Evolutionary conservation across 2,329 filamentous ascomycete species (phyloP).

Genomic region (Remersonia thermophila): DNA sequence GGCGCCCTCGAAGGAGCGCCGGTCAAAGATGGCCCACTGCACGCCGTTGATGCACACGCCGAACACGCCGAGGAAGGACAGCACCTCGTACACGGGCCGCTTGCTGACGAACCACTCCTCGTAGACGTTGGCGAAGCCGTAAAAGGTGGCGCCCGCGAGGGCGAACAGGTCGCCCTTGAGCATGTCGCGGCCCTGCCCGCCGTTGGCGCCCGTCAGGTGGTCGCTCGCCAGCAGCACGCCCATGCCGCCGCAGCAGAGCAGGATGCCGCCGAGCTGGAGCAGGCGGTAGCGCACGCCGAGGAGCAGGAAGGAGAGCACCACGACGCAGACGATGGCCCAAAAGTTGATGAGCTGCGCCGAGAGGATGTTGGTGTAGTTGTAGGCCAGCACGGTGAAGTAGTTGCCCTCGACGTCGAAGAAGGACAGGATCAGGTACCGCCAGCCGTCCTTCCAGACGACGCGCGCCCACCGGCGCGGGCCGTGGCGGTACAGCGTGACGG

Average conservation of each 20-base stretch:
- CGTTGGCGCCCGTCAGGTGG: slow-evolving; percentile 66
- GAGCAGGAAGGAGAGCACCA: slow-evolving; percentile 69
- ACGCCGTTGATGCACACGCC: slow-evolving; percentile 84
- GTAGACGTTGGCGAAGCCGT: slow-evolving; percentile 80
- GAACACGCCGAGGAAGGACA: slow-evolving; percentile 82
- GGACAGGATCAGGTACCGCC: slow-evolving; percentile 86
- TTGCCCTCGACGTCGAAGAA: slow-evolving; percentile 95
- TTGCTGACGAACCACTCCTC: slow-evolving; percentile 91
- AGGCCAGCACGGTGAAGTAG: slow-evolving; percentile 94
- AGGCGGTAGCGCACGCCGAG: slow-evolving; percentile 81
- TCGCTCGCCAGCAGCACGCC: slow-evolving; percentile 79
- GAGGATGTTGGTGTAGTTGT: slow-evolving; percentile 82
- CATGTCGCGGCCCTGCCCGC: slow-evolving; percentile 54
- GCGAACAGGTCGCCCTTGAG: slow-evolving; percentile 91
- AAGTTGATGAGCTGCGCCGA: slow-evolving; percentile 96
- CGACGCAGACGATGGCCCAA: slow-evolving; percentile 92
- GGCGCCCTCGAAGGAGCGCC: slow-evolving; percentile 51
- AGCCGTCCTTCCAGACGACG: slow-evolving; percentile 59
- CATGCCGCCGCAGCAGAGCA: slow-evolving; percentile 83
- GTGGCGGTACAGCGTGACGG: slow-evolving; percentile 66
- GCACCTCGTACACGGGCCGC: slow-evolving; percentile 80
- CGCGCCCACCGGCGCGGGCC: slow-evolving; percentile 58
- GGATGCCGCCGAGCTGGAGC: slow-evolving; percentile 74
- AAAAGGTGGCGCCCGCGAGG: slow-evolving; percentile 76
- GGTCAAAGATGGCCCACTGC: slow-evolving; percentile 87